Percentiles rank a stretch among this genome's conserved stretches.
phyloP scores from a whole-genome alignment of 1,284 basidiomycete genomes.

The Naganishia albida region DNA sequence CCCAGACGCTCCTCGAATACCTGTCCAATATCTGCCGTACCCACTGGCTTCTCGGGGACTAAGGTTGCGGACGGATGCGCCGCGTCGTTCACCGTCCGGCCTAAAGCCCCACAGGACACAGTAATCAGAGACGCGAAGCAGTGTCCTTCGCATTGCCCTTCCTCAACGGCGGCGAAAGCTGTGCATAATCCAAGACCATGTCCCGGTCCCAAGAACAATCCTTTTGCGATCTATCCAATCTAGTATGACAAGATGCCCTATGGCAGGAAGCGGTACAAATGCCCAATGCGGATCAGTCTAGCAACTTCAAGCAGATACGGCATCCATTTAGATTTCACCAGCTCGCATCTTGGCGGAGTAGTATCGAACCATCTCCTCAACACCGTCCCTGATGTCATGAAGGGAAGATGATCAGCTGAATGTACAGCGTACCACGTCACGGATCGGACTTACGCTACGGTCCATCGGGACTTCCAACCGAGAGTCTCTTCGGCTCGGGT shows the following conservation, averaged over 20 bases:
- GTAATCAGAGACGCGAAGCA: no score
- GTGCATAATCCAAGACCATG: no score
- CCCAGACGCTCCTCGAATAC: no score
- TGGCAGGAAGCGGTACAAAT: constrained; percentile 7
- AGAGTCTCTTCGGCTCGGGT: constrained; percentile 82
- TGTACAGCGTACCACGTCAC: not conserved
- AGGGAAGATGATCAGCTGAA: constrained; percentile 27
- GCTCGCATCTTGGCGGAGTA: constrained; percentile 37
- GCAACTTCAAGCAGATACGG: not conserved
- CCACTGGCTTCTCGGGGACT: no score
- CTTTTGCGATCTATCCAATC: constrained; percentile 20
- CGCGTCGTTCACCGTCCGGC: no score
- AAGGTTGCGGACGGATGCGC: no score
- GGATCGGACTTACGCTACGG: constrained; percentile 39
- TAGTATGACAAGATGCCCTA: constrained; percentile 28
- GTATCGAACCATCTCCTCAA: constrained; percentile 37
- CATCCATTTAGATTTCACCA: constrained; percentile 33
- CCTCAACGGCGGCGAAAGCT: no score
- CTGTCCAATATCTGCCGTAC: no score
- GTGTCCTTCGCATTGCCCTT: no score
- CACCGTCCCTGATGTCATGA: constrained; percentile 23
- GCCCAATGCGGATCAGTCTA: not conserved
- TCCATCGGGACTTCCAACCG: constrained; percentile 86
- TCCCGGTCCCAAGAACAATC: not conserved
- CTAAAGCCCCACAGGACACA: no score